A percentile compares a stretch with the other conserved stretches of the same genome.
Conservation (phyloP, 2,329 filamentous ascomycete genomes). For the Bertia moriformis region DNA sequence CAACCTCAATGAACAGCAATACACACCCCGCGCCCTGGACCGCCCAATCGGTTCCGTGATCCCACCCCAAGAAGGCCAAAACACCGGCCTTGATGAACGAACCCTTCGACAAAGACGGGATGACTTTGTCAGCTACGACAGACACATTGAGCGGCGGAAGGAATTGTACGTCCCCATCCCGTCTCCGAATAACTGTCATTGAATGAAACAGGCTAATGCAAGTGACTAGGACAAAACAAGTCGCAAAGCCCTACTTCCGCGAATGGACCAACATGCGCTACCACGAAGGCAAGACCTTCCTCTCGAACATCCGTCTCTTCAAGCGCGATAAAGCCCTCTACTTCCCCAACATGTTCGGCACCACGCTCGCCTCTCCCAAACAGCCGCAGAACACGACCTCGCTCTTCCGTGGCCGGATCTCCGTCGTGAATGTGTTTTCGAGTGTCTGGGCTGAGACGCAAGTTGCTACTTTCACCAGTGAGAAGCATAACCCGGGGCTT, state of each 20-base stretch:
- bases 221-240: slow-evolving; percentile 48
- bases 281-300: slow-evolving; percentile 83
- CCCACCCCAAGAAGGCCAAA: slow-evolving; percentile 65
- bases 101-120: slow-evolving; percentile 53
- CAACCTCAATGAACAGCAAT: slow-evolving; percentile 21
- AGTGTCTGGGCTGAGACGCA: slow-evolving; percentile 77
- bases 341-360: slow-evolving; percentile 82
- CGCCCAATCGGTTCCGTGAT: slow-evolving; percentile 70
- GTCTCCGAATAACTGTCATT: background rate
- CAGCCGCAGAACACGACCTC: slow-evolving; percentile 57
- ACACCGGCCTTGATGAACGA: slow-evolving; percentile 61
- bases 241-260: slow-evolving; percentile 82
- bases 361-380: slow-evolving; percentile 43
- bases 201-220: background rate
- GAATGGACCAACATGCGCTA: slow-evolving; percentile 78
- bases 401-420: slow-evolving; percentile 57
- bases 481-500: slow-evolving; percentile 54
- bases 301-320: slow-evolving; percentile 74
- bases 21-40: slow-evolving; percentile 41
- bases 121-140: slow-evolving; percentile 74
- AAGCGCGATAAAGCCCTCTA: slow-evolving; percentile 68
- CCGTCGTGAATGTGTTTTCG: slow-evolving; percentile 69
- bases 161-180: slow-evolving; percentile 42
- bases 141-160: slow-evolving; percentile 63
- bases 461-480: slow-evolving; percentile 54